phyloP scores from a whole-genome alignment of 2,329 filamentous ascomycete species.

The Pyrenochaeta sp. region DNA sequence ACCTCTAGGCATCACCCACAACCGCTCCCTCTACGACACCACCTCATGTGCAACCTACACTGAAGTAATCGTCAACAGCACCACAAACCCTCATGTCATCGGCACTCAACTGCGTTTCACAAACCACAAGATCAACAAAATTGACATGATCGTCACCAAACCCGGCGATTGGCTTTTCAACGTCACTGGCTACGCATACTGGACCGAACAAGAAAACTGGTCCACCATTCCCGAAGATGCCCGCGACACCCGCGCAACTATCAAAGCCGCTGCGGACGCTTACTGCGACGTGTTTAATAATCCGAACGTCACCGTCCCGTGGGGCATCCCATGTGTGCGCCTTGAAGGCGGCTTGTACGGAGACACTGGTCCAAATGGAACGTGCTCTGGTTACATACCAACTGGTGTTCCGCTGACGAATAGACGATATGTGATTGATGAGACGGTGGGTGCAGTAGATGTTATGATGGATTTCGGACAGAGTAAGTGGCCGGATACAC shows the following conservation, averaged over 20 bases:
- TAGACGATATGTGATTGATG: constrained; percentile 37
- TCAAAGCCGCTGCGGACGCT: constrained; percentile 29
- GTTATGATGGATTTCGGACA: constrained; percentile 35
- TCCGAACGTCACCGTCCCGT: constrained; percentile 27
- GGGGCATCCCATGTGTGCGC: constrained; percentile 37
- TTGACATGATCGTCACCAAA: constrained; percentile 34
- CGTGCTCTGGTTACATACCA: constrained; percentile 32
- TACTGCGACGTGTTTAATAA: constrained; percentile 31
- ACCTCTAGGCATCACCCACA: constrained; percentile 28
- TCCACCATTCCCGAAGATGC: constrained; percentile 16
- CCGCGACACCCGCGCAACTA: constrained; percentile 19
- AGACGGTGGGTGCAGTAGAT: constrained; percentile 31
- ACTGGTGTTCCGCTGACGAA: constrained; percentile 30
- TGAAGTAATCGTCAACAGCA: constrained; percentile 33
- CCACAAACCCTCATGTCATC: constrained; percentile 32
- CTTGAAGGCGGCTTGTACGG: constrained; percentile 39
- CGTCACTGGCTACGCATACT: constrained; percentile 25
- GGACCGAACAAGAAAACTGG: constrained; percentile 25
- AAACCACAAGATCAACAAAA: constrained; percentile 34
- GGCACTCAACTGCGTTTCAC: constrained; percentile 35
- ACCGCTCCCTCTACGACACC: constrained; percentile 31
- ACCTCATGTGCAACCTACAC: constrained; percentile 34
- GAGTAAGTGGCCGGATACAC: constrained; percentile 35
- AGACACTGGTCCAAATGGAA: constrained; percentile 30
- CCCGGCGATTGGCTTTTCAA: constrained; percentile 42